These are phyloP conservation scores for Beauveria sp. DNA, from an alignment of 2,329 filamentous ascomycete genomes.

Conservation along the genomic window DNA sequence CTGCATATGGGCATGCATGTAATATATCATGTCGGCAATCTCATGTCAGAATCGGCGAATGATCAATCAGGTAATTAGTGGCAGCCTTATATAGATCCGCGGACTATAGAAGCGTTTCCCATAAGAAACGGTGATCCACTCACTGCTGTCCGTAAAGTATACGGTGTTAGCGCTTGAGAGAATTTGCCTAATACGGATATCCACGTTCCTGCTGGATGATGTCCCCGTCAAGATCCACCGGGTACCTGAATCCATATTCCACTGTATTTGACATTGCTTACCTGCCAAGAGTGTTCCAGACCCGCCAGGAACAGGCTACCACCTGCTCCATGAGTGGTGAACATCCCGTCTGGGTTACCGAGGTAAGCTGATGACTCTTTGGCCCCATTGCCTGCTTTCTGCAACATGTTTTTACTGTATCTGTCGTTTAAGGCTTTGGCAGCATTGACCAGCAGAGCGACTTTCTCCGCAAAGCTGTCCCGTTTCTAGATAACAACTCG, in stretches of 20 bases:
- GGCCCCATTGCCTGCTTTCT: neutral
- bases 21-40: neutral
- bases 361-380: conserved; percentile 18
- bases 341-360: conserved; percentile 37
- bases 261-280: neutral
- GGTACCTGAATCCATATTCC: neutral
- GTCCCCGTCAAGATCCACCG: neutral
- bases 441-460: conserved; percentile 25
- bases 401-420: neutral
- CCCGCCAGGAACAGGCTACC: neutral
- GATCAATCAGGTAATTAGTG: neutral
- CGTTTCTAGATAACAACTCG: conserved; percentile 33
- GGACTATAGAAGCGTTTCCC: neutral
- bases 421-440: conserved; percentile 24
- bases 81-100: neutral
- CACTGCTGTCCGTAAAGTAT: neutral
- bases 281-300: neutral
- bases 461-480: conserved; percentile 36
- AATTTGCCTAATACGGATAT: neutral
- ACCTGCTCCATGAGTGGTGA: conserved; percentile 19
- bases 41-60: neutral
- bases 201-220: neutral
- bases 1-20: neutral
- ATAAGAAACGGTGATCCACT: neutral
- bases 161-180: neutral